Conservation (phyloP, 306 rosid species). For the Parietaria judaica region DNA sequence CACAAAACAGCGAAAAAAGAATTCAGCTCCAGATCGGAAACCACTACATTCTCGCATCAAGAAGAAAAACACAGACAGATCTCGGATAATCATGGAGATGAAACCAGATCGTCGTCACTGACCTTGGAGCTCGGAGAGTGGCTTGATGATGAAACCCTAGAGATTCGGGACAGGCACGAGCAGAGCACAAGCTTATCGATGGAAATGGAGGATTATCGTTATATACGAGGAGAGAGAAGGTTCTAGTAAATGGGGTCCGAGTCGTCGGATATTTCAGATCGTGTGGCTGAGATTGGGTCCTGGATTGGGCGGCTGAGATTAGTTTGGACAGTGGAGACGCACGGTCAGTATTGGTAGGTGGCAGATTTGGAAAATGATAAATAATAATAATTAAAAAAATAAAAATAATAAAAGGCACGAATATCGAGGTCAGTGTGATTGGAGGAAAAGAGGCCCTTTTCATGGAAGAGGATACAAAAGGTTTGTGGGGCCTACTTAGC, state of each 20-base stretch:
- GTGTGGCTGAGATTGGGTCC: conserved; percentile 5
- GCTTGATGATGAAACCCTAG: conserved; percentile 7
- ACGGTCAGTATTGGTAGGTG: conserved; percentile 11
- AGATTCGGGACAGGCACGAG: conserved; percentile 17
- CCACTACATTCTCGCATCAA: not conserved
- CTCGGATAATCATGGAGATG: not conserved
- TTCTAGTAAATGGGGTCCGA: conserved; percentile 19
- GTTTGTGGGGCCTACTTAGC: conserved; percentile 5
- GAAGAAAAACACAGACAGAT: not conserved
- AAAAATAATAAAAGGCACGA: no score
- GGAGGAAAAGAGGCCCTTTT: conserved; percentile 7
- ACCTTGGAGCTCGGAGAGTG: conserved; percentile 15
- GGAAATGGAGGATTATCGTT: not conserved
- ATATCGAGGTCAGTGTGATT: not conserved
- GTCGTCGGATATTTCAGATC: conserved; percentile 29
- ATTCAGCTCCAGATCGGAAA: not conserved
- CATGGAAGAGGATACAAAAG: not conserved
- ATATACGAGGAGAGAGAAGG: conserved; percentile 12
- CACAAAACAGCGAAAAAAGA: conserved; percentile 1
- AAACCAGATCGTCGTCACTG: not conserved
- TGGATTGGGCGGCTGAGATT: conserved; percentile 15
- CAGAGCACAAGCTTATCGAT: conserved; percentile 15
- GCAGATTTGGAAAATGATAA: not conserved
- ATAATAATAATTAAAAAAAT: not conserved
- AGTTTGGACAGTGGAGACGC: not conserved